phyloP scores from a whole-genome alignment of 2,329 filamentous ascomycete genomes.

The Cladosporium cucumerinum region DNA sequence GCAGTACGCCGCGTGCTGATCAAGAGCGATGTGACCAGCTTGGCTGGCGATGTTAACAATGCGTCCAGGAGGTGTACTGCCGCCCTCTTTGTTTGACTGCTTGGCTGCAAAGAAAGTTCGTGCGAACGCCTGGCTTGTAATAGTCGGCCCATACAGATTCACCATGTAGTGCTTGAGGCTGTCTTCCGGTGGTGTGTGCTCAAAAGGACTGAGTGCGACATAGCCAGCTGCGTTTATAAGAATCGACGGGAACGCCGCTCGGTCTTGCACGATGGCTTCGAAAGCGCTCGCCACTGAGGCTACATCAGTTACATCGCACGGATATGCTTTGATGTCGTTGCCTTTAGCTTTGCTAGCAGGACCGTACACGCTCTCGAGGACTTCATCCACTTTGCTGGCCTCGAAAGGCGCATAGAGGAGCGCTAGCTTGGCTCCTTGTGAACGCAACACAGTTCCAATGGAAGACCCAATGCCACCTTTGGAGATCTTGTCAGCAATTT shows the following conservation, averaged over 20 bases:
- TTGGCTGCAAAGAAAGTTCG: conserved; percentile 36
- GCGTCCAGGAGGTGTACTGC: conserved; percentile 20
- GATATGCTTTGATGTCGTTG: conserved; percentile 30
- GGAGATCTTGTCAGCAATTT: background rate
- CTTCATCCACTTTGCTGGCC: conserved; percentile 36
- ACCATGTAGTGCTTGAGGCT: conserved; percentile 43
- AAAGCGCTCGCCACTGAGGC: conserved; percentile 32
- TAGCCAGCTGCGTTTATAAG: conserved; percentile 40
- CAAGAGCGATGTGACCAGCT: conserved; percentile 46
- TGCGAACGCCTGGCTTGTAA: conserved; percentile 47
- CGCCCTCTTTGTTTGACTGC: conserved; percentile 13
- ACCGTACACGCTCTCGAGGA: conserved; percentile 39
- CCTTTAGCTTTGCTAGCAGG: conserved; percentile 13
- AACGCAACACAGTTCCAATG: conserved; percentile 41
- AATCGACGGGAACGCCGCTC: conserved; percentile 31
- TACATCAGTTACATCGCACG: conserved; percentile 35
- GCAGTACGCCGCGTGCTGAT: conserved; percentile 47
- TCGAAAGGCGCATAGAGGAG: conserved; percentile 50
- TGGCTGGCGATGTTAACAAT: conserved; percentile 49
- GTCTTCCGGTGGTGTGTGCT: conserved; percentile 37
- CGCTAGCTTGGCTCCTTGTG: conserved; percentile 43
- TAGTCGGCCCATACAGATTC: conserved; percentile 46
- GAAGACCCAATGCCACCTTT: conserved; percentile 43
- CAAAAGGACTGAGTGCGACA: conserved; percentile 27
- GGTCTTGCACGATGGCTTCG: conserved; percentile 25